These are phyloP conservation scores for Zalaria sp. DNA, from an alignment of 2,329 filamentous ascomycete species.

Conservation along the genomic window DNA sequence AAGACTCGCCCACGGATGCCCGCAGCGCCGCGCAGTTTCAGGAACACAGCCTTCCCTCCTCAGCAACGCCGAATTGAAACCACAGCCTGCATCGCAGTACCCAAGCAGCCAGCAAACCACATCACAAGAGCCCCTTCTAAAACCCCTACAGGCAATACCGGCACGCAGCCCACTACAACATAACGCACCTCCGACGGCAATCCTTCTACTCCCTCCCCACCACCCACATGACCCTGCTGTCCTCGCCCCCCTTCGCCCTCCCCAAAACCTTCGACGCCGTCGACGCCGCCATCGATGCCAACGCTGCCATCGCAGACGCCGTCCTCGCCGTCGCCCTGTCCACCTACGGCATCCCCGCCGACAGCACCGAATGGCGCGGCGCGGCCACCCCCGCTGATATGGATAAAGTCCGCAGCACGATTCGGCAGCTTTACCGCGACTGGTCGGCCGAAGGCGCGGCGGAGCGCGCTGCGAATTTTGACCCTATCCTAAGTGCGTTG, in stretches of 20 bases:
- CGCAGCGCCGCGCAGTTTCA: too few relatives aligned
- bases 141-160: conserved; percentile 43
- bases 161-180: conserved; percentile 72
- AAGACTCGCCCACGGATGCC: too few relatives aligned
- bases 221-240: conserved; percentile 70
- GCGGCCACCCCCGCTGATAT: conserved; percentile 60
- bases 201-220: conserved; percentile 85
- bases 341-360: conserved; percentile 44
- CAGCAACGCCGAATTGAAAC: too few relatives aligned
- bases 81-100: too few relatives aligned
- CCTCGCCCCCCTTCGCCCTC: conserved; percentile 68
- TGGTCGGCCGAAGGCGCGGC: conserved; percentile 67
- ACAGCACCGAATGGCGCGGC: conserved; percentile 49
- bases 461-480: conserved; percentile 68
- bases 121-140: background rate
- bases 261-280: conserved; percentile 64
- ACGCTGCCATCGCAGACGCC: conserved; percentile 66
- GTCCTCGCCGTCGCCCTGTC: conserved; percentile 59
- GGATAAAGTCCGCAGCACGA: conserved; percentile 82
- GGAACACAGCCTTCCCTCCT: too few relatives aligned
- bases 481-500: conserved; percentile 56
- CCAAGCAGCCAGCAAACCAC: too few relatives aligned
- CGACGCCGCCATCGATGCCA: conserved; percentile 78
- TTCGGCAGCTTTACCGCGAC: conserved; percentile 89
- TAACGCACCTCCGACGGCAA: conserved; percentile 78